These are phyloP conservation scores for Vigna trinervia DNA, from an alignment of 306 rosid genomes.

Conservation along the genomic window DNA sequence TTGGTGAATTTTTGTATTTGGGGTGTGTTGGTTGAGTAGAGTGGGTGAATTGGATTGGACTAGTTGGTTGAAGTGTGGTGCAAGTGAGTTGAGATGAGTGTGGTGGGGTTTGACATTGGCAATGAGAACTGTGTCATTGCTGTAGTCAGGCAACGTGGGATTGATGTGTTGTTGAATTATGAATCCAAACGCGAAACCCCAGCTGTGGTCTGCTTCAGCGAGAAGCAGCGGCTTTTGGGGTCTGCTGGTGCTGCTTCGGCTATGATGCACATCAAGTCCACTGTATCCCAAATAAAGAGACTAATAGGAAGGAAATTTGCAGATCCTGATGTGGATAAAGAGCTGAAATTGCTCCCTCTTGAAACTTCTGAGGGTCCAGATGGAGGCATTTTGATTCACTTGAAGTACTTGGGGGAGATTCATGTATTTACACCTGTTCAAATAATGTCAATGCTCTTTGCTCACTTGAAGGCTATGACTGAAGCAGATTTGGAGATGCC, in stretches of 20 bases:
- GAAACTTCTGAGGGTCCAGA: constrained; percentile 72
- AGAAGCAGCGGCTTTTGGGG: constrained; percentile 96
- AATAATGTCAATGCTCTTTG: constrained; percentile 87
- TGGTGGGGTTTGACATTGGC: constrained; percentile 95
- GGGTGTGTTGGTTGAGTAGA: constrained; percentile 36
- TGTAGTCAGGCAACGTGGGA: constrained; percentile 89
- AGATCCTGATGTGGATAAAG: constrained; percentile 65
- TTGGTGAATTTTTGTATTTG: constrained; percentile 19
- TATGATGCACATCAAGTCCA: constrained; percentile 82
- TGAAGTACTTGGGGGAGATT: constrained; percentile 62
- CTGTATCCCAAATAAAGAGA: constrained; percentile 91
- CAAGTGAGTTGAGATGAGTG: constrained; percentile 66
- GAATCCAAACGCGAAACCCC: constrained; percentile 97
- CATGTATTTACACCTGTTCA: constrained; percentile 83
- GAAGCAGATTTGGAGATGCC: constrained; percentile 71
- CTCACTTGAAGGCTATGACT: constrained; percentile 75
- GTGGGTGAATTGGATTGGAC: constrained; percentile 38
- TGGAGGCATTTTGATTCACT: constrained; percentile 83
- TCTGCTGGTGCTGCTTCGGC: constrained; percentile 94
- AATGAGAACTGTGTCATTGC: constrained; percentile 95
- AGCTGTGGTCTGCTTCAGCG: constrained; percentile 81
- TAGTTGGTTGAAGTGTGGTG: constrained; percentile 27
- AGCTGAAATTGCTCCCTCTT: constrained; percentile 71
- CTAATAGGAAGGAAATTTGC: constrained; percentile 70
- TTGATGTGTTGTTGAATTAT: constrained; percentile 87